Evolutionary conservation across 805 yeast genomes (phyloP).

Genomic region (Ogataea saltuana): DNA sequence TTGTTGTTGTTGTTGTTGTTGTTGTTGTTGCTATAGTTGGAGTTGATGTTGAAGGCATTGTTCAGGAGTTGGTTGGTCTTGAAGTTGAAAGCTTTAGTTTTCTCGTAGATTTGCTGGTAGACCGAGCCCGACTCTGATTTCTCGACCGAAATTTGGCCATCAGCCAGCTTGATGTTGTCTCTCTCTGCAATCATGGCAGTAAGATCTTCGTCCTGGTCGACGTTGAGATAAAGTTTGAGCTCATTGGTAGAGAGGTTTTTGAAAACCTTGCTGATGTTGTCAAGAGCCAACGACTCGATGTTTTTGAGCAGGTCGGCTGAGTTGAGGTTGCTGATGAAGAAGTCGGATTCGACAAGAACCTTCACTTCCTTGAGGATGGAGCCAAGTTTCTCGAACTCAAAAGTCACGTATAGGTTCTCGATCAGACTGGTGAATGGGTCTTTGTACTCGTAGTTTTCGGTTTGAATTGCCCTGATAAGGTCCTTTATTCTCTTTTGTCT

Average conservation of each 20-base stretch:
- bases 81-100: constrained; percentile 64
- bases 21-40: constrained; percentile 15
- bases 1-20: constrained; percentile 14
- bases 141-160: constrained; percentile 50
- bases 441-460: constrained; percentile 62
- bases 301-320: constrained; percentile 25
- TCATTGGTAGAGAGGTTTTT: constrained; percentile 24
- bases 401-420: constrained; percentile 55
- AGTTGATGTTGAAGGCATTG: constrained; percentile 37
- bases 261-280: constrained; percentile 30
- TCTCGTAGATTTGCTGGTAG: constrained; percentile 68
- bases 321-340: constrained; percentile 52
- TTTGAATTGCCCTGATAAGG: constrained; percentile 54
- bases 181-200: constrained; percentile 12
- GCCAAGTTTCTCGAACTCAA: constrained; percentile 57
- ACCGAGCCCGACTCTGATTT: constrained; percentile 55
- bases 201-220: constrained; percentile 31
- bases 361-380: constrained; percentile 49
- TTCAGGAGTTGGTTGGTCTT: constrained; percentile 58
- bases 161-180: constrained; percentile 41
- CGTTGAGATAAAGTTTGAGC: constrained; percentile 20
- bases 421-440: constrained; percentile 65
- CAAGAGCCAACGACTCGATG: constrained; percentile 26
- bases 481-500: constrained; percentile 59
- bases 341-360: constrained; percentile 52